phyloP scores from a whole-genome alignment of 805 yeast genomes.

The Wickerhamomyces subpelliculosus region DNA sequence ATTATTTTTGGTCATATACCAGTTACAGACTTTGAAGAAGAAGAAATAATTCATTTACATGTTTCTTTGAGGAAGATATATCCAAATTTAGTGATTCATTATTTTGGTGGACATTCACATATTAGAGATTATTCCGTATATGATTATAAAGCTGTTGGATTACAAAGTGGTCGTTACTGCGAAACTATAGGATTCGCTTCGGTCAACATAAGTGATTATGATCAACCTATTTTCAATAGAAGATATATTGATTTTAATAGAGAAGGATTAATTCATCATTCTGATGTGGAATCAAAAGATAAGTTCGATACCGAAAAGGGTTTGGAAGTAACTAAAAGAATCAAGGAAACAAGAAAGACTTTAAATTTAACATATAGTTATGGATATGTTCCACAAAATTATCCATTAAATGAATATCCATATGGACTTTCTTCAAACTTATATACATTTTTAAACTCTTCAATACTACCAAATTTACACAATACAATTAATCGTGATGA shows the following conservation, averaged over 20 bases:
- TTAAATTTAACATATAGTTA: slow-evolving; percentile 47
- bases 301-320: slow-evolving; percentile 56
- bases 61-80: slow-evolving; percentile 44
- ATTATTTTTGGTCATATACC: slow-evolving; percentile 81
- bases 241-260: slow-evolving; percentile 79
- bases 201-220: slow-evolving; percentile 28
- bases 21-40: slow-evolving; percentile 31
- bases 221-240: slow-evolving; percentile 38
- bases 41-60: slow-evolving; percentile 31
- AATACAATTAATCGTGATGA: slow-evolving; percentile 24
- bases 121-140: slow-evolving; percentile 72
- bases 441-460: slow-evolving; percentile 48
- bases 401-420: slow-evolving; percentile 62
- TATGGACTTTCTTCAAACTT: slow-evolving; percentile 50
- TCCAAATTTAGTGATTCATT: slow-evolving; percentile 66
- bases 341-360: slow-evolving; percentile 35
- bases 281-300: slow-evolving; percentile 20
- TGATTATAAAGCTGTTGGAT: slow-evolving; percentile 62
- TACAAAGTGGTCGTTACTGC: slow-evolving; percentile 91
- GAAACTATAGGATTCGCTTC: slow-evolving; percentile 92
- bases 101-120: slow-evolving; percentile 93
- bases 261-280: slow-evolving; percentile 62
- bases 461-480: slow-evolving; percentile 44
- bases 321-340: slow-evolving; percentile 32
- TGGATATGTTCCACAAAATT: slow-evolving; percentile 65